Percentiles rank a stretch among this genome's conserved stretches.
phyloP scores from a whole-genome alignment of 2,329 filamentous ascomycete species.

The Beauveria brongniartii region DNA sequence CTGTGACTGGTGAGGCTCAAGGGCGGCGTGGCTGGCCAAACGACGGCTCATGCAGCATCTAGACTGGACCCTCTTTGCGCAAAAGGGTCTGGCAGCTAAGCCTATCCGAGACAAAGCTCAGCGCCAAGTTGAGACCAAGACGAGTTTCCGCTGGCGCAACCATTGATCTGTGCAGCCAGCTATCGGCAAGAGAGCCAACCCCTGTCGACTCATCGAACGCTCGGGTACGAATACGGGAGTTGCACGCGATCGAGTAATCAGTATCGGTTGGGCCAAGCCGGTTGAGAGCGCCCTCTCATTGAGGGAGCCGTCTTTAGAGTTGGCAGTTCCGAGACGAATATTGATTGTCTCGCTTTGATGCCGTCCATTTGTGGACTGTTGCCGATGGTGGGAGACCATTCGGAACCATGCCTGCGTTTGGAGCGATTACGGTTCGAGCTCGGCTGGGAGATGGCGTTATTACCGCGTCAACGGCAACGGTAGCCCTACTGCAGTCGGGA shows the following conservation, averaged over 20 bases:
- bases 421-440: conserved; percentile 11
- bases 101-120: conserved; percentile 1
- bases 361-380: not conserved
- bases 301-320: not conserved
- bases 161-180: conserved; percentile 5
- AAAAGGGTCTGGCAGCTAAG: not conserved
- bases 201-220: too few relatives aligned
- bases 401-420: not conserved
- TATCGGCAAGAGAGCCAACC: not conserved
- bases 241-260: conserved; percentile 2
- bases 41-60: not conserved
- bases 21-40: not conserved
- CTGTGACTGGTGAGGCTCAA: not conserved
- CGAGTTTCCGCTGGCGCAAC: not conserved
- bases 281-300: not conserved
- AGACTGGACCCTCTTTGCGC: not conserved
- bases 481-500: not conserved
- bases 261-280: not conserved
- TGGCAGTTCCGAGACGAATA: not conserved
- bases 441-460: conserved; percentile 3
- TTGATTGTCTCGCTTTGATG: not conserved
- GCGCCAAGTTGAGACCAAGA: not conserved
- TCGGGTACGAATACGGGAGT: conserved; percentile 10
- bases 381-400: not conserved
- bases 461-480: conserved; percentile 2